These are phyloP conservation scores for Colletotrichum sp. DNA, from an alignment of 2,329 filamentous ascomycete species.

Conservation along the genomic window DNA sequence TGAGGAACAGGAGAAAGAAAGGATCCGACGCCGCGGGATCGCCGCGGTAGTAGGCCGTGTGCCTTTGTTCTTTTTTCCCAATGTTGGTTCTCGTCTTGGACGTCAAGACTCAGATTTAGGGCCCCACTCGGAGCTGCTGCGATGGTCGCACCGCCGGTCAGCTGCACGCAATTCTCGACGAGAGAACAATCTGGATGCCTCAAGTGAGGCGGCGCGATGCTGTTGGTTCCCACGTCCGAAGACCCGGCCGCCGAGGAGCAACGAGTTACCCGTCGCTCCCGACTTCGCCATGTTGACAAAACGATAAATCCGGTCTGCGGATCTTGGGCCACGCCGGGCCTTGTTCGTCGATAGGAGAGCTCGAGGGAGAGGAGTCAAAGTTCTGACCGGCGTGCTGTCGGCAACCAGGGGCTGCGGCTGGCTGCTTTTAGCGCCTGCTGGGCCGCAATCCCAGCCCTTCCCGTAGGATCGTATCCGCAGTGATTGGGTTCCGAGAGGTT, in stretches of 20 bases:
- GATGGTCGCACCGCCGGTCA: background rate
- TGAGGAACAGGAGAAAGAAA: background rate
- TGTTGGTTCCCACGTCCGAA: background rate
- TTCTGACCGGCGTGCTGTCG: background rate
- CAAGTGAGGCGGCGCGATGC: background rate
- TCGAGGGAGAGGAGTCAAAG: background rate
- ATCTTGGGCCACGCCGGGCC: background rate
- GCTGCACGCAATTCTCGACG: background rate
- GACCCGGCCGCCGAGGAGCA: background rate
- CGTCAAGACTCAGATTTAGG: background rate
- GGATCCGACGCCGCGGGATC: background rate
- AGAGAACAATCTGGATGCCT: background rate
- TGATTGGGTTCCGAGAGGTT: background rate
- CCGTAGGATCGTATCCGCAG: background rate
- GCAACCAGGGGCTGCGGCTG: background rate
- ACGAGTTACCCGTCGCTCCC: background rate
- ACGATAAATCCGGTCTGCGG: background rate
- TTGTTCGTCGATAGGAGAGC: background rate
- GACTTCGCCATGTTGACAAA: background rate
- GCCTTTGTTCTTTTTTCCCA: background rate
- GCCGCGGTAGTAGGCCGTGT: background rate
- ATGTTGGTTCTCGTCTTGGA: background rate
- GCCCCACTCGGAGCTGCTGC: background rate
- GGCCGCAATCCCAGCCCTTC: background rate
- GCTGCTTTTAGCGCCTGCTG: background rate